phyloP scores from a whole-genome alignment of 192 early-diverging fungal species.

The Martensiomyces pterosporus region DNA sequence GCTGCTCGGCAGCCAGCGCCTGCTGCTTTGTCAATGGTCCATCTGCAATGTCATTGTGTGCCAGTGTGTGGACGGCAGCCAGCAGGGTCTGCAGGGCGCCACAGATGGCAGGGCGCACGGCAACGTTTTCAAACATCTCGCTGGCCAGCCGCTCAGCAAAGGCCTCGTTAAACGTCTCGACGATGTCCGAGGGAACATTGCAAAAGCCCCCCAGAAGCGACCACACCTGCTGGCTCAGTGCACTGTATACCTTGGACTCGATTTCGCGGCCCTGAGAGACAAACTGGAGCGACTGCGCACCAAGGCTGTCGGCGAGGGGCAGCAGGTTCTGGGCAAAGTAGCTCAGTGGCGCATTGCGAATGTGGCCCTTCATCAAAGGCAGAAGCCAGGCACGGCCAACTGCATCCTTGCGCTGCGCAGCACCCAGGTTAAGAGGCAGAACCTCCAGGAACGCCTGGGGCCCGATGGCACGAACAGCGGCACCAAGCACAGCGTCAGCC shows the following conservation, averaged over 20 bases:
- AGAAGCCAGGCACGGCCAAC: slow-evolving; percentile 89
- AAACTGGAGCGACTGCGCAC: slow-evolving; percentile 59
- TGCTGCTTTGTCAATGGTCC: slow-evolving; percentile 50
- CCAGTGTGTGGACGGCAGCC: slow-evolving; percentile 29
- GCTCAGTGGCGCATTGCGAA: slow-evolving; percentile 65
- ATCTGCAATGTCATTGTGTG: slow-evolving; percentile 21
- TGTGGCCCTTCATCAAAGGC: slow-evolving; percentile 71
- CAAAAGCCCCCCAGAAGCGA: slow-evolving; percentile 81
- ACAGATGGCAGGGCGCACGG: slow-evolving; percentile 74
- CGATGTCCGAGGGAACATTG: slow-evolving; percentile 74
- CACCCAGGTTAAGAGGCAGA: slow-evolving; percentile 83
- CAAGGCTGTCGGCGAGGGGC: slow-evolving; percentile 74
- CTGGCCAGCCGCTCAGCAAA: slow-evolving; percentile 72
- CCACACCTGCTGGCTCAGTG: slow-evolving; percentile 86
- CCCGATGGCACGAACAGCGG: slow-evolving; percentile 76
- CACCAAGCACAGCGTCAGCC: slow-evolving; percentile 75
- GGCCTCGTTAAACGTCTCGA: slow-evolving; percentile 52
- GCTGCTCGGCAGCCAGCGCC: slow-evolving; percentile 54
- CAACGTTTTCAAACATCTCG: slow-evolving; percentile 70
- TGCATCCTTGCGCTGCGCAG: slow-evolving; percentile 25
- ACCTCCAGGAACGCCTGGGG: slow-evolving; percentile 69
- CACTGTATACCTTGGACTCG: slow-evolving; percentile 87
- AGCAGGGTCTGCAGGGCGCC: slow-evolving; percentile 66
- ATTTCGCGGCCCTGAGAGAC: slow-evolving; percentile 55
- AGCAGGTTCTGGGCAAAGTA: slow-evolving; percentile 69